These are phyloP conservation scores for Magnaporthiopsis incrustans DNA, from an alignment of 2,329 filamentous ascomycete species.

Conservation along the genomic window DNA sequence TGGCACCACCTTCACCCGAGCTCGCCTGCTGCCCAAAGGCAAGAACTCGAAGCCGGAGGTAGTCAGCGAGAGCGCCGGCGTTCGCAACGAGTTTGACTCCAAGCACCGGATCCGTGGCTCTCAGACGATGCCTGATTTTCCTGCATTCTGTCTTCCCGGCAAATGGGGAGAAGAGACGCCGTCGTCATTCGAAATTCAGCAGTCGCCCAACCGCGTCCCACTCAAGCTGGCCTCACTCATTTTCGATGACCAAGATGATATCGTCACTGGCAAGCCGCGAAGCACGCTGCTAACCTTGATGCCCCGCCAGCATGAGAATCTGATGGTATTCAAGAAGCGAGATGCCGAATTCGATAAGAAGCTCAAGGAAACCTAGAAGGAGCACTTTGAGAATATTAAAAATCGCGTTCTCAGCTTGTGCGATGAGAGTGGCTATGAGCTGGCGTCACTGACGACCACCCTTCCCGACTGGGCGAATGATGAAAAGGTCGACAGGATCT, in stretches of 20 bases:
- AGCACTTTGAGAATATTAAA: not conserved
- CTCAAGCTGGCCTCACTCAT: not conserved
- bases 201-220: not conserved
- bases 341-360: not conserved
- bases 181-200: not conserved
- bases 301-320: not conserved
- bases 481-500: constrained; percentile 1
- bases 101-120: not conserved
- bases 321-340: not conserved
- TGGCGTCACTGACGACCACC: not conserved
- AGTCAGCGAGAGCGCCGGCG: not conserved
- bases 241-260: not conserved
- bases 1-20: constrained; percentile 3
- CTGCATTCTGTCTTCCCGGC: not conserved
- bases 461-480: constrained; percentile 2
- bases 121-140: not conserved
- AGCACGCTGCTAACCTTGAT: not conserved
- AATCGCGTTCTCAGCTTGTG: not conserved
- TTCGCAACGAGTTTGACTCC: not conserved
- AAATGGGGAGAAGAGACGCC: not conserved
- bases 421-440: not conserved
- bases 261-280: not conserved
- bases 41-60: not conserved
- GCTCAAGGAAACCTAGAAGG: not conserved
- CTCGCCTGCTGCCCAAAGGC: not conserved